Percentiles rank a stretch among this genome's conserved stretches.
Conservation (phyloP, 1,284 basidiomycete genomes). For the Heterobasidion occidentale region DNA sequence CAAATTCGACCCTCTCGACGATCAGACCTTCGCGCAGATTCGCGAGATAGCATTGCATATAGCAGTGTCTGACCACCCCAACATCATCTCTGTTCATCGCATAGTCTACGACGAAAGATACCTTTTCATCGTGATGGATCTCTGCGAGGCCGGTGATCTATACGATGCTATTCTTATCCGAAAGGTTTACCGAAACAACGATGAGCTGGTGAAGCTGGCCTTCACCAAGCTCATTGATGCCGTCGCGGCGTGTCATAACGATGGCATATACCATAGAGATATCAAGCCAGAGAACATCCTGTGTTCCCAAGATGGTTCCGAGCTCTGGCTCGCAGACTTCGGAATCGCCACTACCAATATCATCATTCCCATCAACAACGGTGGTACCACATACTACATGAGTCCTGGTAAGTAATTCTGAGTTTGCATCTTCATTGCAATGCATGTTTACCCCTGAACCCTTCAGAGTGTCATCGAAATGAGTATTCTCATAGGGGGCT, state of each 20-base stretch:
- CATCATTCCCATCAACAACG: constrained; percentile 42
- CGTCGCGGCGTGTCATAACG: constrained; percentile 49
- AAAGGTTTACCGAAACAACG: constrained; percentile 37
- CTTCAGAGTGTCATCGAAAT: constrained; percentile 20
- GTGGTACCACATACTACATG: constrained; percentile 51
- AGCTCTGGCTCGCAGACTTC: constrained; percentile 58
- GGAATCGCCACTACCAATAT: constrained; percentile 54
- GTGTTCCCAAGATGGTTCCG: constrained; percentile 34
- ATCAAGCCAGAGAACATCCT: constrained; percentile 74
- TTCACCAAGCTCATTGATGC: constrained; percentile 59
- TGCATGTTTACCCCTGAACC: neutral
- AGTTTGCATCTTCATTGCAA: neutral
- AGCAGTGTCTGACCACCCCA: constrained; percentile 47
- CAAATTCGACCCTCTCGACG: constrained; percentile 32
- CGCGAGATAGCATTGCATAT: constrained; percentile 36
- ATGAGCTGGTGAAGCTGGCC: constrained; percentile 40
- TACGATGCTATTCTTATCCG: constrained; percentile 52
- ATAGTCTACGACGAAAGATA: constrained; percentile 38
- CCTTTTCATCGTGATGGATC: constrained; percentile 56
- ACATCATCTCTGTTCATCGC: constrained; percentile 51
- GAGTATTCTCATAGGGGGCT: constrained; percentile 31
- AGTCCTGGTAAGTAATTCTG: constrained; percentile 36
- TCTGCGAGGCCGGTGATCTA: constrained; percentile 56
- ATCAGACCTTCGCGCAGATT: neutral
- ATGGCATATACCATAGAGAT: constrained; percentile 63